Conservation (phyloP, 2,329 filamentous ascomycete species). For the Pseudogymnoascus sp. region DNA sequence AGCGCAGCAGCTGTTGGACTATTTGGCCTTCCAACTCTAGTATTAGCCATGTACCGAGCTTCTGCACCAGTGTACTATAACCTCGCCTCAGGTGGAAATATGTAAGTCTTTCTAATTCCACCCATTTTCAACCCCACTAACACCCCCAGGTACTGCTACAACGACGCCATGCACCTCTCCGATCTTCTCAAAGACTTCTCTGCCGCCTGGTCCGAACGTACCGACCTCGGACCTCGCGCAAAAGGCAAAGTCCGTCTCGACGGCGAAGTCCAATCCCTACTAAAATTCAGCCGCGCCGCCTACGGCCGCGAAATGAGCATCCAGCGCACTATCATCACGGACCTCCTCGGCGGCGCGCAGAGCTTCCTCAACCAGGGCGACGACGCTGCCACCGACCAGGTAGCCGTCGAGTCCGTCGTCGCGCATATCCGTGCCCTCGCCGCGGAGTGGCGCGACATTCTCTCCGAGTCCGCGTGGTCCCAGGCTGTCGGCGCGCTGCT, state of each 20-base stretch:
- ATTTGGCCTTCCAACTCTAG: constrained; percentile 63
- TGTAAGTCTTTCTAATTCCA: constrained; percentile 39
- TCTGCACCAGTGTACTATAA: constrained; percentile 69
- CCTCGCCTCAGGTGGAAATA: constrained; percentile 52
- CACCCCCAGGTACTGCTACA: constrained; percentile 53
- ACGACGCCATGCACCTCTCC: constrained; percentile 57
- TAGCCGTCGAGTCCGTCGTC: constrained; percentile 46
- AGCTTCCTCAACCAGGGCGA: constrained; percentile 48
- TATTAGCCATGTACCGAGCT: constrained; percentile 71
- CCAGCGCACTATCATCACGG: constrained; percentile 54
- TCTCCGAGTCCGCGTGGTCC: constrained; percentile 54
- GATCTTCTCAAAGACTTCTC: constrained; percentile 47
- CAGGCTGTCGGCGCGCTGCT: constrained; percentile 55
- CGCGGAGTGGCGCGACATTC: constrained; percentile 48
- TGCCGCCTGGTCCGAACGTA: constrained; percentile 44
- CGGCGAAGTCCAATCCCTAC: constrained; percentile 51
- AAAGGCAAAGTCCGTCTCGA: constrained; percentile 50
- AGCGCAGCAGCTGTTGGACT: constrained; percentile 60
- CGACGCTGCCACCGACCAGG: constrained; percentile 35
- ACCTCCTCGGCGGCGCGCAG: constrained; percentile 53
- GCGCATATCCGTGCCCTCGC: constrained; percentile 47
- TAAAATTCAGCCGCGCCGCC: constrained; percentile 53
- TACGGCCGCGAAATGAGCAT: constrained; percentile 54
- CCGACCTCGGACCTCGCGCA: constrained; percentile 44
- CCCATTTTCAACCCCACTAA: neutral